Conservation (phyloP, 2,329 filamentous ascomycete genomes). For the Lithohypha guttulata region DNA sequence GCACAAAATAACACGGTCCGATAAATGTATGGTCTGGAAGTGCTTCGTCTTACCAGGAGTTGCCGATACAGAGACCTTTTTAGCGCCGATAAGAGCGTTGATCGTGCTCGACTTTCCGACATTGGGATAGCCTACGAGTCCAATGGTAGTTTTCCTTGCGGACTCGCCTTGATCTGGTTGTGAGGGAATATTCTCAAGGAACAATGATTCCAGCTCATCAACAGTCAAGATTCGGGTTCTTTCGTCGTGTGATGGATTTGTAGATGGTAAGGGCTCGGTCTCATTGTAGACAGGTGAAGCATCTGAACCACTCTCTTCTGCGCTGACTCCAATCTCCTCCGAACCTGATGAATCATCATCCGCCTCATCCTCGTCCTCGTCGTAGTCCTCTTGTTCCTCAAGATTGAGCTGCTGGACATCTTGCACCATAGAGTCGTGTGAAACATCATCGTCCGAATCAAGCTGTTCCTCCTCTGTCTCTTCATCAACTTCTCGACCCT, state of each 20-base stretch:
- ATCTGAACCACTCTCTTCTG: slow-evolving; percentile 27
- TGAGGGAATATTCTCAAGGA: slow-evolving; percentile 62
- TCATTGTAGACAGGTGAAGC: slow-evolving; percentile 27
- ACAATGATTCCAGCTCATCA: slow-evolving; percentile 81
- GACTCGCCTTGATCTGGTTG: slow-evolving; percentile 32
- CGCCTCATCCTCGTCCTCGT: slow-evolving; percentile 33
- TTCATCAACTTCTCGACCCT: slow-evolving; percentile 51
- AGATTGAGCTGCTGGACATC: slow-evolving; percentile 18
- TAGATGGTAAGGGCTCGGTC: slow-evolving; percentile 10
- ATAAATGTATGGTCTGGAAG: slow-evolving; percentile 95
- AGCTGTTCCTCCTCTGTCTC: slow-evolving; percentile 33
- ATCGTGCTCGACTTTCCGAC: slow-evolving; percentile 99
- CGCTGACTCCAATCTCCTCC: slow-evolving; percentile 27
- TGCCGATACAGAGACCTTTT: slow-evolving; percentile 95
- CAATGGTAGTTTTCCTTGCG: slow-evolving; percentile 68
- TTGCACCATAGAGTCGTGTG: slow-evolving; percentile 16
- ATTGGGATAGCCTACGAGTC: slow-evolving; percentile 94
- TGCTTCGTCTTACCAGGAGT: slow-evolving; percentile 99
- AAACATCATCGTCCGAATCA: slow-evolving; percentile 15
- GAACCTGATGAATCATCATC: slow-evolving; percentile 28
- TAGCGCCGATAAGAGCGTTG: slow-evolving; percentile 94
- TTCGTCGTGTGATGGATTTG: slow-evolving; percentile 27
- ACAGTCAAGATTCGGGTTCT: slow-evolving; percentile 74
- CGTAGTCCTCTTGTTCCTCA: slow-evolving; percentile 21
- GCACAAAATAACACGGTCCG: slow-evolving; percentile 78